Percentiles rank a stretch among this genome's conserved stretches.
These are phyloP conservation scores for Amaranthus cruentus DNA, from an alignment of 148 eudicot species.

Conservation along the genomic window DNA sequence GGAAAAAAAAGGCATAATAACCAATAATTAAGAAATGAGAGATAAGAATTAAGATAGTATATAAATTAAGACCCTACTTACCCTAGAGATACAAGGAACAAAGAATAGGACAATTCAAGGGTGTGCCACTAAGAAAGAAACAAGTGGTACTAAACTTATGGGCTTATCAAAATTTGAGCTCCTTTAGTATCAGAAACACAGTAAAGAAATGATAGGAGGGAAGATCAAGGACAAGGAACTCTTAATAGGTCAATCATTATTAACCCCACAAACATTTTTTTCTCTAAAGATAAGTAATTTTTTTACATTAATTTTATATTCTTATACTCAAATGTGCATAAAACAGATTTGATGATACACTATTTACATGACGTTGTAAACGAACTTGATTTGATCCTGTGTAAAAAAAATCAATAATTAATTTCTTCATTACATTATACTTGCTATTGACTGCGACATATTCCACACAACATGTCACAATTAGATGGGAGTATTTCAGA, in stretches of 20 bases:
- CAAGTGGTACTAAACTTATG: conserved; percentile 24
- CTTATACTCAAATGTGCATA: not conserved
- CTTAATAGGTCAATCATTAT: conserved; percentile 35
- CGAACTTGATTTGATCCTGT: too few species aligned
- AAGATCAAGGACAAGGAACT: conserved; percentile 24
- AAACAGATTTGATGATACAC: too few species aligned
- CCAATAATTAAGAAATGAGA: conserved; percentile 22
- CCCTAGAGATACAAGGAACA: conserved; percentile 6
- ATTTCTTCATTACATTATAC: too few species aligned
- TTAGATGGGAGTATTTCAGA: too few species aligned
- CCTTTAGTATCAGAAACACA: conserved; percentile 26
- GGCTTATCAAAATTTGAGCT: conserved; percentile 36
- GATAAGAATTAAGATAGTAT: not conserved
- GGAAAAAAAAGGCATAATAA: conserved; percentile 15
- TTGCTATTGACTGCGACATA: too few species aligned
- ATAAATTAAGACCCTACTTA: conserved; percentile 15
- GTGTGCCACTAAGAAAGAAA: conserved; percentile 25
- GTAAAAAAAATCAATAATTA: too few species aligned
- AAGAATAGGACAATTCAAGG: conserved; percentile 24
- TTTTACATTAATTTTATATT: too few species aligned
- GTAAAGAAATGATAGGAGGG: conserved; percentile 27
- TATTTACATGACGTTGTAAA: too few species aligned
- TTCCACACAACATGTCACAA: too few species aligned
- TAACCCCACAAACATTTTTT: conserved; percentile 34
- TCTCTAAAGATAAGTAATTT: too few species aligned